These are phyloP conservation scores for Rhododendron mucronatum DNA, from an alignment of 148 eudicot species.

Conservation along the genomic window DNA sequence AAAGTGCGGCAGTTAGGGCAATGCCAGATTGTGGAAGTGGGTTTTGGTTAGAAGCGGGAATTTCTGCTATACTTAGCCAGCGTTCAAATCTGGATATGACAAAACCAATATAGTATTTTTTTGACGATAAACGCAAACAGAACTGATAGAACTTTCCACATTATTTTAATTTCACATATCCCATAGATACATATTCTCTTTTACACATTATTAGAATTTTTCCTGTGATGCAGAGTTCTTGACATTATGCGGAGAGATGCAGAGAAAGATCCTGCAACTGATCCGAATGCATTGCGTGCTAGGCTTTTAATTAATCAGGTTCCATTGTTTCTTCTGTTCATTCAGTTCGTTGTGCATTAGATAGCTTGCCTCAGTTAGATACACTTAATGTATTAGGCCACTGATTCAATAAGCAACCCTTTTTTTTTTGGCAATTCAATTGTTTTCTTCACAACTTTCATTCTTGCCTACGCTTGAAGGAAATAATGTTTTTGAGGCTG, in stretches of 20 bases:
- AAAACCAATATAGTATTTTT: not conserved
- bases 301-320: constrained; percentile 79
- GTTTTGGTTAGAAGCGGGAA: not conserved
- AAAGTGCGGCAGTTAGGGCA: not conserved
- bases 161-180: not conserved
- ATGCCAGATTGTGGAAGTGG: not conserved
- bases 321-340: not conserved
- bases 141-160: not conserved
- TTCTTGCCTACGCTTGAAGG: not conserved
- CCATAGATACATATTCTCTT: not conserved
- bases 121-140: not conserved
- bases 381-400: not conserved
- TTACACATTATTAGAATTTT: not conserved
- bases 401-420: not conserved
- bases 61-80: not conserved
- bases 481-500: not conserved
- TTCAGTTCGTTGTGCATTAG: not conserved
- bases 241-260: constrained; percentile 86
- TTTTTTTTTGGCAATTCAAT: not conserved
- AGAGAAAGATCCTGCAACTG: constrained; percentile 57
- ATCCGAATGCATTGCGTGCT: constrained; percentile 66
- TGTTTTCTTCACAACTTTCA: not conserved
- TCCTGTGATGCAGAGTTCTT: constrained; percentile 59
- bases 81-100: not conserved
- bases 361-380: not conserved